Conservation (phyloP, 345 rosid species). For the Brassica juncea region DNA sequence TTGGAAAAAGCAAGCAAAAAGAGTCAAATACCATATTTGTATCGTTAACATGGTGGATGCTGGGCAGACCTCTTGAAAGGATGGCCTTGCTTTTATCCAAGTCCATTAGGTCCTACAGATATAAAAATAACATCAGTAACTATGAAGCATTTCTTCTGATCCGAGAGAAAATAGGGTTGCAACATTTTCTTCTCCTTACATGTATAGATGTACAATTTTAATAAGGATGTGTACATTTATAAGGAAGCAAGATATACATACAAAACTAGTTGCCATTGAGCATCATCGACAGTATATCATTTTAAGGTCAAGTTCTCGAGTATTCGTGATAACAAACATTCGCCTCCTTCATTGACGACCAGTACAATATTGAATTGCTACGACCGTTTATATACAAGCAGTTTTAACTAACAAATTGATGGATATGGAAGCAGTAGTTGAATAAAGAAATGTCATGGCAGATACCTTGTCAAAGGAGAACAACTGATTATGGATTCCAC, state of each 20-base stretch:
- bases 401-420: background rate
- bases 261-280: background rate
- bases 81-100: constrained; percentile 73
- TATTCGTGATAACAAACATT: constrained; percentile 9
- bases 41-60: constrained; percentile 78
- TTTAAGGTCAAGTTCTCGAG: background rate
- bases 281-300: background rate
- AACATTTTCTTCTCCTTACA: constrained; percentile 18
- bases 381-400: background rate
- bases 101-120: constrained; percentile 74
- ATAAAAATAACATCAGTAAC: constrained; percentile 7
- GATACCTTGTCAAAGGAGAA: constrained; percentile 77
- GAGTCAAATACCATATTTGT: constrained; percentile 61
- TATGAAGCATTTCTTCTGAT: constrained; percentile 6
- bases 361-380: constrained; percentile 19
- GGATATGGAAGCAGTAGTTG: constrained; percentile 7
- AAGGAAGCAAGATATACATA: background rate
- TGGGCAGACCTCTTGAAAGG: constrained; percentile 71
- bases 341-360: background rate
- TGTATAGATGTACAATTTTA: constrained; percentile 1
- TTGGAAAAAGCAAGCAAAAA: background rate
- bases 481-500: constrained; percentile 55
- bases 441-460: background rate
- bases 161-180: constrained; percentile 2
- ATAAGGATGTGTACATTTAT: background rate